A percentile compares a stretch with the other conserved stretches of the same genome.
Evolutionary conservation across 495 filamentous ascomycete genomes (phyloP).

Genomic region (Margaritispora aquatica): DNA sequence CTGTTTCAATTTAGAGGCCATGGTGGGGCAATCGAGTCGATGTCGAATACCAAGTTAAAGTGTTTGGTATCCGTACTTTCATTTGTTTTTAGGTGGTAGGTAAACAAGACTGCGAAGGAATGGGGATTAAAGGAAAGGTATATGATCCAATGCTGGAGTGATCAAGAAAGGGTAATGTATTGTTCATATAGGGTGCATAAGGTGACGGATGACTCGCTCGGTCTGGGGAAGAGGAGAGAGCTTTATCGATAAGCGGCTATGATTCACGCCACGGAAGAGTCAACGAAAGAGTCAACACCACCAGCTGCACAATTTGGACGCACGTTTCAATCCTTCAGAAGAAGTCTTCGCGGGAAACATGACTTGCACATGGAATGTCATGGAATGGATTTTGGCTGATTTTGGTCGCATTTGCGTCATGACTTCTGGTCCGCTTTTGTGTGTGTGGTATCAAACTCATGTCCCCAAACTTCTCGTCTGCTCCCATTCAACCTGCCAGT

Average conservation of each 20-base stretch:
- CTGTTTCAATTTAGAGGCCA: constrained; percentile 56
- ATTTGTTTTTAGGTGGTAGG: constrained; percentile 16
- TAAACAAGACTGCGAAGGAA: too few species aligned
- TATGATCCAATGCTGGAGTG: too few species aligned
- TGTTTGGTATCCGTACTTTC: constrained; percentile 21
- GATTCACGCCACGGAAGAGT: constrained; percentile 9
- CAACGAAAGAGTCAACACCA: too few species aligned
- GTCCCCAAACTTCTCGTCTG: too few species aligned
- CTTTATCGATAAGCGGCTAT: constrained; percentile 22
- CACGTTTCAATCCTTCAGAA: too few species aligned
- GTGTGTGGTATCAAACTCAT: background rate
- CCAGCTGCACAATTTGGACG: too few species aligned
- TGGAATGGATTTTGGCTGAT: too few species aligned
- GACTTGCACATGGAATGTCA: too few species aligned
- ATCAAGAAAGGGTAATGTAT: background rate
- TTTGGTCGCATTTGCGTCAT: too few species aligned
- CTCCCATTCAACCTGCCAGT: background rate
- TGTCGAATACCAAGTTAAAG: background rate
- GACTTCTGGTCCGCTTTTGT: background rate
- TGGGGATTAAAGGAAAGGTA: too few species aligned
- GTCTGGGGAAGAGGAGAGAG: constrained; percentile 5
- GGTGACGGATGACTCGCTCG: constrained; percentile 16
- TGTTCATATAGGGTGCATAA: background rate
- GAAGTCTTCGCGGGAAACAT: too few species aligned
- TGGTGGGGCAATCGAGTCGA: constrained; percentile 25